Evolutionary conservation across 2,329 filamentous ascomycete species (phyloP).

Genomic region (Dothideomycetes sp.): DNA sequence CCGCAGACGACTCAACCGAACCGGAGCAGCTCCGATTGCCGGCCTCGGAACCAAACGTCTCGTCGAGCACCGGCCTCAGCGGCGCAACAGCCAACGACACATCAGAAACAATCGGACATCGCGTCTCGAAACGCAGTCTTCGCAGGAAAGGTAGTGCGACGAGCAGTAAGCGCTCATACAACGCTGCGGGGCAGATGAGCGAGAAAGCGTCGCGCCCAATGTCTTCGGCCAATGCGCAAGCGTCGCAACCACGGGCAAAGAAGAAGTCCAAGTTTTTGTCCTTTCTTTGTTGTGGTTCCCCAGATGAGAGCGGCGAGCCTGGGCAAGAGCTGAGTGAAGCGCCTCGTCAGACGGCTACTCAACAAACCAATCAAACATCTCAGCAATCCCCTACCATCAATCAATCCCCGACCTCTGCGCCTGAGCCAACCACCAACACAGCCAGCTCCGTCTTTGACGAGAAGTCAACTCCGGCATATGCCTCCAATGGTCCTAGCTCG

Average conservation of each 20-base stretch:
- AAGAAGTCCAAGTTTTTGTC: slow-evolving; percentile 33
- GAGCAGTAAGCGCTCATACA: slow-evolving; percentile 34
- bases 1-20: not conserved
- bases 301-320: slow-evolving; percentile 48
- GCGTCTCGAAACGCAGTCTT: slow-evolving; percentile 29
- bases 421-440: slow-evolving; percentile 29
- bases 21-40: slow-evolving; percentile 1
- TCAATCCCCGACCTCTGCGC: slow-evolving; percentile 18
- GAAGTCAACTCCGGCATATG: slow-evolving; percentile 19
- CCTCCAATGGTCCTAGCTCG: slow-evolving; percentile 7
- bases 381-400: slow-evolving; percentile 42
- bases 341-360: slow-evolving; percentile 28
- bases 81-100: slow-evolving; percentile 33
- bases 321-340: slow-evolving; percentile 42
- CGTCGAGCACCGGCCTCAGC: slow-evolving; percentile 26
- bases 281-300: slow-evolving; percentile 57
- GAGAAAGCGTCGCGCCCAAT: slow-evolving; percentile 28
- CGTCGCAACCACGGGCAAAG: slow-evolving; percentile 19
- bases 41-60: slow-evolving; percentile 7
- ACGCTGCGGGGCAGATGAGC: slow-evolving; percentile 20
- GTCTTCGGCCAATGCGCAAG: slow-evolving; percentile 20
- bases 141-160: slow-evolving; percentile 34
- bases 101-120: slow-evolving; percentile 28
- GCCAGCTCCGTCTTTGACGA: slow-evolving; percentile 35
- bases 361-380: slow-evolving; percentile 23